Percentiles rank a stretch among this genome's conserved stretches.
Conservation (phyloP, 2,329 filamentous ascomycete species). For the Botrytis fabae region DNA sequence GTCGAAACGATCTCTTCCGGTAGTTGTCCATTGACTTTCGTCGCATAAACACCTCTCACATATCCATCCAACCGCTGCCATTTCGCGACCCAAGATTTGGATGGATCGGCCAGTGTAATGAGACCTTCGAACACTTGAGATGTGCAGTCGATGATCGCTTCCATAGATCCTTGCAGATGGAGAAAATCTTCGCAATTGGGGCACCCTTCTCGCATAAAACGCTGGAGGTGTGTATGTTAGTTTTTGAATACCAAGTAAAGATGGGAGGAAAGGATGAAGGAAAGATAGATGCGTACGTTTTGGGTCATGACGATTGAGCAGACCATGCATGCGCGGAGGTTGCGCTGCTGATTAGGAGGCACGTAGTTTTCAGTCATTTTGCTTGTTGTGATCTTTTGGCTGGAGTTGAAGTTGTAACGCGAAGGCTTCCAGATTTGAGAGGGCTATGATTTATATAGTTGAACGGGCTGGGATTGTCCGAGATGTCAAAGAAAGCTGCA, state of each 20-base stretch:
- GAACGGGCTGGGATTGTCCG: neutral
- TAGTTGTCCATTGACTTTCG: conserved; percentile 84
- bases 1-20: conserved; percentile 63
- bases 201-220: conserved; percentile 84
- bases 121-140: conserved; percentile 94
- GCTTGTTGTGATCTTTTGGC: neutral
- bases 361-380: conserved; percentile 61
- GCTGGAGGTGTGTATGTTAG: conserved; percentile 49
- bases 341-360: conserved; percentile 73
- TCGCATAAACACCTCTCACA: conserved; percentile 86
- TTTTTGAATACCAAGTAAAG: conserved; percentile 21
- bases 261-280: neutral
- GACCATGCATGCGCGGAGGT: conserved; percentile 96
- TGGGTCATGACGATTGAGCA: conserved; percentile 91
- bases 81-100: conserved; percentile 88
- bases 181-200: conserved; percentile 97
- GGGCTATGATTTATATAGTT: conserved; percentile 1
- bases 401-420: neutral
- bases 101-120: conserved; percentile 81
- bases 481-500: conserved; percentile 18
- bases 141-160: conserved; percentile 88
- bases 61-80: conserved; percentile 92
- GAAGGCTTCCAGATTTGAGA: neutral
- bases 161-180: conserved; percentile 73
- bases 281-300: conserved; percentile 51